These are phyloP conservation scores for Harringtonia aguacate DNA, from an alignment of 2,329 filamentous ascomycete species.

Conservation along the genomic window DNA sequence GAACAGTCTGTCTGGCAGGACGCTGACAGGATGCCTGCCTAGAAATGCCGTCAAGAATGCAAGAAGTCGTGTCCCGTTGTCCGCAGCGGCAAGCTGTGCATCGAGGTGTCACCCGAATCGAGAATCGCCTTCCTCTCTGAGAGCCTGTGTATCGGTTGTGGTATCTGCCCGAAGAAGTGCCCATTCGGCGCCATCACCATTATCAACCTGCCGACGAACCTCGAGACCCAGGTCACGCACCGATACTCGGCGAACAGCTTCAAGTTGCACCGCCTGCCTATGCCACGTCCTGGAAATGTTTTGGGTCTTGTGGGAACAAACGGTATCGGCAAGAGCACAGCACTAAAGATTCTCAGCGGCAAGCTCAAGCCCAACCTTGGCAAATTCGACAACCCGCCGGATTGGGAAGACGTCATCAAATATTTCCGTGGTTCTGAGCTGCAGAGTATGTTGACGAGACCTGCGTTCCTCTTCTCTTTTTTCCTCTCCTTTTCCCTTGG, in stretches of 20 bases:
- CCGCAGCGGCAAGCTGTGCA: conserved; percentile 80
- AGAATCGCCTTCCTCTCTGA: conserved; percentile 98
- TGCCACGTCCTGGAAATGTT: conserved; percentile 90
- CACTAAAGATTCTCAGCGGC: conserved; percentile 94
- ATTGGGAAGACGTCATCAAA: conserved; percentile 98
- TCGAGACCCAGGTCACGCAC: conserved; percentile 96
- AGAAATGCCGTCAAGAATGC: conserved; percentile 98
- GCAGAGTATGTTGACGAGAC: conserved; percentile 57
- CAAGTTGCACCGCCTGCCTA: conserved; percentile 94
- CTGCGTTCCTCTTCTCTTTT: background rate
- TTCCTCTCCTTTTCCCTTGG: background rate
- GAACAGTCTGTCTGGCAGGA: background rate
- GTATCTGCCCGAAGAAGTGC: conserved; percentile 99
- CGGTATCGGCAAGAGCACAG: conserved; percentile 99
- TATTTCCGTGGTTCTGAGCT: conserved; percentile 96
- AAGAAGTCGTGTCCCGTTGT: conserved; percentile 98
- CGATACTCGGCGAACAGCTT: conserved; percentile 99
- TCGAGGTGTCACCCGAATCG: conserved; percentile 80
- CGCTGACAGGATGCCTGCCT: conserved; percentile 21
- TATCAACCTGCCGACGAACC: conserved; percentile 99
- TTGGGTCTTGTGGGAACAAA: conserved; percentile 96
- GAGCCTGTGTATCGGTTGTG: conserved; percentile 87
- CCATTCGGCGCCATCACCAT: conserved; percentile 98
- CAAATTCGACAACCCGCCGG: conserved; percentile 87
- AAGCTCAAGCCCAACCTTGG: conserved; percentile 98